Conservation (phyloP, 129 eudicot genomes). For the Solidago caesia region DNA sequence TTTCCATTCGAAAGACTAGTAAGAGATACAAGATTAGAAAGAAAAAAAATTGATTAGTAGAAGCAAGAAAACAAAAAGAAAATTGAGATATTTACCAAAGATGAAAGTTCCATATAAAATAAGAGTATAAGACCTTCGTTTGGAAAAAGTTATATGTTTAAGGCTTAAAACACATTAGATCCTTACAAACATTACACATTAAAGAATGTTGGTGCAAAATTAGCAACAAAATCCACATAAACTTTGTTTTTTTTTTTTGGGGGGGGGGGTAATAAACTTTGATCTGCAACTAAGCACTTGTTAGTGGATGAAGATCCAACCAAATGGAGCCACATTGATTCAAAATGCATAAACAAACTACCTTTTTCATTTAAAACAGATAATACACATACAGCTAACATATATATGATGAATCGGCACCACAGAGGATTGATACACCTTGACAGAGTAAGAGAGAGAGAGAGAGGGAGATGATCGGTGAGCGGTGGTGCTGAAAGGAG, state of each 20-base stretch:
- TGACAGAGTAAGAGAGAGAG: background rate
- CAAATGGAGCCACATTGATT: conserved; percentile 8
- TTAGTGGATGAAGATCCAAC: background rate
- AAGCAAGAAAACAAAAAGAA: background rate
- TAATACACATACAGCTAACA: background rate
- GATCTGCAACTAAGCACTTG: background rate
- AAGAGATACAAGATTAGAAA: background rate
- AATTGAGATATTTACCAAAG: conserved; percentile 1
- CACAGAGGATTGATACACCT: conserved; percentile 6
- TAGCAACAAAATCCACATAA: conserved; percentile 12
- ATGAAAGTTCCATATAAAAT: background rate
- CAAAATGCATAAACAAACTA: background rate
- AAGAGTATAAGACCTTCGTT: background rate
- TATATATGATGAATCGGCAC: background rate
- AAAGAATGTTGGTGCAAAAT: background rate
- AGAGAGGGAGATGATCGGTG: background rate
- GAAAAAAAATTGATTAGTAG: background rate
- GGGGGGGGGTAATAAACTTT: background rate
- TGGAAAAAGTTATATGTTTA: background rate
- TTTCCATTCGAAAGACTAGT: background rate
- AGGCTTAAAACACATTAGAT: background rate
- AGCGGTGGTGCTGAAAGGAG: background rate
- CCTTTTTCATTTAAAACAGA: background rate
- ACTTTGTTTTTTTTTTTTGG: background rate
- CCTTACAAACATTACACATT: conserved; percentile 8